Evolutionary conservation across 495 filamentous ascomycete genomes (phyloP), one percentile per base, ranked within the genome.

Genomic region (Monascus purpureus): DNA sequence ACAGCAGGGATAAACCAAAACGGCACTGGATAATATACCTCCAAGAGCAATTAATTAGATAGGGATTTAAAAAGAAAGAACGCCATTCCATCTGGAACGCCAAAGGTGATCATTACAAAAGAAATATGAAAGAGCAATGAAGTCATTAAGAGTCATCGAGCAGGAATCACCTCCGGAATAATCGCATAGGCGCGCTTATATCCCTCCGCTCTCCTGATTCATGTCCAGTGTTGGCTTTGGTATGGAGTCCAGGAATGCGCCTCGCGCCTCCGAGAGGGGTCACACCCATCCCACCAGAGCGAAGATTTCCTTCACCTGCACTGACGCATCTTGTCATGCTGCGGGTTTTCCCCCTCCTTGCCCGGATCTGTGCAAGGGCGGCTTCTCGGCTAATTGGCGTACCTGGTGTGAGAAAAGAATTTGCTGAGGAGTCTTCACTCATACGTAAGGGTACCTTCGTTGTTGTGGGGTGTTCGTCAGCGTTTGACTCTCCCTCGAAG

Each of bases 361-460:
- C 63, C 19, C 62, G 41, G 32, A 71, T 69, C 39, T 67, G 62
- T 15, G 67, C 67, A 1, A 71, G 43, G 4, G 67, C 67, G 31
- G 60, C 56, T 45, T 70, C 66, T 13, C 65, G 52, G 36, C 57
- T 63, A 22, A 70, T 59, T 2, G 60, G 61, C 0, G 57, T 57
- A 1, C 60, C 58, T 0, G 57, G 52, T 29, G 49, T 34, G 20
- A 48, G n/a, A n/a, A n/a, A 44, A 15, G 39, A 39, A 24, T 47
- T 43, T 30, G 55, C 42, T 6, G 45, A 29, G 8, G 40, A 35
- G 3, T 40, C 31, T 9, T 48, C 50, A 23, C 37, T 29, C 13
- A 43, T 31, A 11, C 53, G 53, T 11, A 57, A 37, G 3, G 60
- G 59, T 8, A 61, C 49, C 38, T 52, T 57, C 7, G 46, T 51